Conservation (phyloP, 2,329 filamentous ascomycete genomes). For the Scortechinia acanthostroma region DNA sequence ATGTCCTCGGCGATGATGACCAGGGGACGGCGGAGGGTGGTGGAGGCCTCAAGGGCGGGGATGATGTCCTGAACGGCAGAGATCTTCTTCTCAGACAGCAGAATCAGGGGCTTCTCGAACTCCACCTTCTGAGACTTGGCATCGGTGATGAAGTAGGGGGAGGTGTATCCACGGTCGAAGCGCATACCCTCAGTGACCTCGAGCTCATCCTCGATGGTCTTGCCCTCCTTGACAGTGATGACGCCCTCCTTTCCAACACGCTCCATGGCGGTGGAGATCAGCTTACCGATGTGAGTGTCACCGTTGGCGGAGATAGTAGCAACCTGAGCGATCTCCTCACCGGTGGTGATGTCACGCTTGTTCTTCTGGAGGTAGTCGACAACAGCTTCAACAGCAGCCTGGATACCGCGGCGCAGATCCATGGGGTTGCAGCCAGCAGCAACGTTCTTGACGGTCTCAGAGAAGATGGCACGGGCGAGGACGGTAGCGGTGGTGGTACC, state of each 20-base stretch:
- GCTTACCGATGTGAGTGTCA: slow-evolving; percentile 85
- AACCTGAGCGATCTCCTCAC: slow-evolving; percentile 93
- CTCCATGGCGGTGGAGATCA: slow-evolving; percentile 98
- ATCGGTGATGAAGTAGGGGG: slow-evolving; percentile 99
- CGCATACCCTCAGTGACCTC: slow-evolving; percentile 99
- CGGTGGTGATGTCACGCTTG: slow-evolving; percentile 97
- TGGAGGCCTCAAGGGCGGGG: slow-evolving; percentile 92
- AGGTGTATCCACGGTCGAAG: slow-evolving; percentile 97
- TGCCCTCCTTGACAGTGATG: slow-evolving; percentile 99
- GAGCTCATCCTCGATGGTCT: slow-evolving; percentile 94
- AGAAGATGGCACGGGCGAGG: slow-evolving; percentile 95
- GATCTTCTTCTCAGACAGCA: slow-evolving; percentile 99
- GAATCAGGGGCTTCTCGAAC: slow-evolving; percentile 98
- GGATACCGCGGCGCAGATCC: slow-evolving; percentile 94
- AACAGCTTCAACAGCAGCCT: slow-evolving; percentile 89
- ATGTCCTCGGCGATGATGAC: slow-evolving; percentile 99
- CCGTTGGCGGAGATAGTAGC: slow-evolving; percentile 98
- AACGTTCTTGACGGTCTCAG: slow-evolving; percentile 99
- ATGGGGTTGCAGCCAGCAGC: slow-evolving; percentile 99
- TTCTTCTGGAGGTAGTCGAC: slow-evolving; percentile 90
- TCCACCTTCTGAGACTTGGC: slow-evolving; percentile 98
- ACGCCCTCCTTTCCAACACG: slow-evolving; percentile 99
- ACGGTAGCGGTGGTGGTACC: slow-evolving; percentile 97
- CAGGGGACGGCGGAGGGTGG: slow-evolving; percentile 86
- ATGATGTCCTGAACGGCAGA: slow-evolving; percentile 98